These are phyloP conservation scores for Thalia dealbata DNA, from an alignment of 176 grass and related monocot species.

Conservation along the genomic window DNA sequence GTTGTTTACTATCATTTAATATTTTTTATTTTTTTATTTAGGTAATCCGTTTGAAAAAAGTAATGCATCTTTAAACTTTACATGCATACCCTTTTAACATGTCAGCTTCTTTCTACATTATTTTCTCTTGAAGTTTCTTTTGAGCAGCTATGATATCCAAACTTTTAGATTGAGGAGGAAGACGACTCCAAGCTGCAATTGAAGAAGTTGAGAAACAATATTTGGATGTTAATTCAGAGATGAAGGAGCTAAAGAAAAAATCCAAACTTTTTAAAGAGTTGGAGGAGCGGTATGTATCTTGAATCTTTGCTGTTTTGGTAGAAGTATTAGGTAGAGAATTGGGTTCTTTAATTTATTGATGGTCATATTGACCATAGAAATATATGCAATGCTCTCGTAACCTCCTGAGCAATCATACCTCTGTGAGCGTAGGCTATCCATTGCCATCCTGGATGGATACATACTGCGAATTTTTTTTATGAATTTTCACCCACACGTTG, in stretches of 20 bases:
- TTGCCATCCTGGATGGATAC: no score
- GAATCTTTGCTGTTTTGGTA: not conserved
- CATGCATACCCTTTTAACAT: no score
- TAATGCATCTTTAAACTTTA: no score
- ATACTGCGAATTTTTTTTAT: no score
- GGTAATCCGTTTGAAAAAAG: no score
- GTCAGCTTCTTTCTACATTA: not conserved
- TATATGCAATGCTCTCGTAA: no score
- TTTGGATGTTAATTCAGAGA: constrained; percentile 55
- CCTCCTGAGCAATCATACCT: no score
- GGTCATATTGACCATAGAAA: no score
- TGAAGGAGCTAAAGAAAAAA: constrained; percentile 72
- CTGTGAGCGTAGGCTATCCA: no score
- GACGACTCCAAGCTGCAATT: constrained; percentile 65
- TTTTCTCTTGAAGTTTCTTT: constrained; percentile 9
- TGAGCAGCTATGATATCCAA: constrained; percentile 16
- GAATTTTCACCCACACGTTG: not conserved
- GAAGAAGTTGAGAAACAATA: constrained; percentile 83
- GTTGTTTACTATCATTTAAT: no score
- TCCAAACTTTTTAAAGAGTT: constrained; percentile 82
- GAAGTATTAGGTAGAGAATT: not conserved
- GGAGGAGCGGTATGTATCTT: constrained; percentile 61
- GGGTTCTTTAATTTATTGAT: no score
- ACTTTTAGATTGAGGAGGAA: constrained; percentile 62
- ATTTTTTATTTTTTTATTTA: no score